A percentile compares a stretch with the other conserved stretches of the same genome.
Evolutionary conservation across 345 rosid species (phyloP).

Genomic region (Leavenworthia alabamica): DNA sequence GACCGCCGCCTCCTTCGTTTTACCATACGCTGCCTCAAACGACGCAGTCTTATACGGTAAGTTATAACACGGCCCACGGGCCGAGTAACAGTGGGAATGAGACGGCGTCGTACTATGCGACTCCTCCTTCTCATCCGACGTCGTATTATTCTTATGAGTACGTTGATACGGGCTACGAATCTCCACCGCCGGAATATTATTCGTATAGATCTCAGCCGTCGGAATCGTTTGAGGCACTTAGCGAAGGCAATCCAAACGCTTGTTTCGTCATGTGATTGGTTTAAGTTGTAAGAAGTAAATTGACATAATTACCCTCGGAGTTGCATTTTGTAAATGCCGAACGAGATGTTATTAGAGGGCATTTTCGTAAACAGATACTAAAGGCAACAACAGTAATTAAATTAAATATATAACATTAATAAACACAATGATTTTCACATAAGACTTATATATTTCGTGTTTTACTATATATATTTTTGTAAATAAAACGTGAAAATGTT

Average conservation of each 20-base stretch:
- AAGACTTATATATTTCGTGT: background rate
- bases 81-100: slow-evolving; percentile 26
- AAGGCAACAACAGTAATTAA: background rate
- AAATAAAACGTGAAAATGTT: background rate
- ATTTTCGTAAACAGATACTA: background rate
- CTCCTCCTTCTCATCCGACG: slow-evolving; percentile 31
- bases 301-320: background rate
- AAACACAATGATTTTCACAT: background rate
- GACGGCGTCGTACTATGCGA: slow-evolving; percentile 28
- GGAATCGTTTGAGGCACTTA: slow-evolving; percentile 65
- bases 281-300: background rate
- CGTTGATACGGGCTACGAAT: slow-evolving; percentile 36
- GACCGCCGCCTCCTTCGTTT: slow-evolving; percentile 31
- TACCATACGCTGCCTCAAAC: slow-evolving; percentile 37
- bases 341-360: background rate
- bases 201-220: slow-evolving; percentile 42
- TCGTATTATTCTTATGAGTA: slow-evolving; percentile 37
- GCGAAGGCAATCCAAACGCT: slow-evolving; percentile 89
- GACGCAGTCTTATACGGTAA: slow-evolving; percentile 38
- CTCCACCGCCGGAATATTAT: slow-evolving; percentile 35
- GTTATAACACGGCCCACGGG: slow-evolving; percentile 42
- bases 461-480: background rate
- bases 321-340: background rate
- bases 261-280: slow-evolving; percentile 64
- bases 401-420: background rate